Conservation (phyloP, 352 stramenopile genomes). For the Globisporangium uncinulatum region DNA sequence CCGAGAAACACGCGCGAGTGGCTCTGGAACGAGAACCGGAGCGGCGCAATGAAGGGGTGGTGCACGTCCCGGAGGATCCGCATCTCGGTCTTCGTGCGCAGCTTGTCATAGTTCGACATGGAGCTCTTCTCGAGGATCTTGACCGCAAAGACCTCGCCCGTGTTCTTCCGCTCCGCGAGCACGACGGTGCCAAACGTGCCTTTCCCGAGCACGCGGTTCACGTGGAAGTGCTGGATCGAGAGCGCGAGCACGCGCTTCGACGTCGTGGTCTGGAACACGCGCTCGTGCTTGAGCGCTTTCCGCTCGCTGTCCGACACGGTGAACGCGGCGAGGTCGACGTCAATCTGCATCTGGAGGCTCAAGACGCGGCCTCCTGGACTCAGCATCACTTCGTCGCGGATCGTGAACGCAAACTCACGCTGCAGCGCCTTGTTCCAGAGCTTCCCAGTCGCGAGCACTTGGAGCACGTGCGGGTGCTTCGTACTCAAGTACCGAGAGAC, state of each 20-base stretch:
- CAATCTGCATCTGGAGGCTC: conserved; percentile 80
- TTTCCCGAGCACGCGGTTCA: conserved; percentile 93
- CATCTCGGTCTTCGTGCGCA: conserved; percentile 91
- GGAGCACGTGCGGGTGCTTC: conserved; percentile 77
- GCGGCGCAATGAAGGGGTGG: conserved; percentile 91
- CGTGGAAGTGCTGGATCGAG: conserved; percentile 92
- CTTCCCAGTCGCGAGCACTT: conserved; percentile 63
- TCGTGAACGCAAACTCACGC: conserved; percentile 78
- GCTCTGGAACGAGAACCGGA: conserved; percentile 86
- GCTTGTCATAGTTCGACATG: conserved; percentile 90
- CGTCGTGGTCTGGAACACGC: conserved; percentile 58
- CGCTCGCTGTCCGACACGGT: conserved; percentile 70
- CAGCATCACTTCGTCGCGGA: conserved; percentile 71
- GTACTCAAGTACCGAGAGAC: conserved; percentile 73
- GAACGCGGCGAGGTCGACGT: conserved; percentile 77
- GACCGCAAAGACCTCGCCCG: conserved; percentile 86
- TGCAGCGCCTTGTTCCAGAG: conserved; percentile 81
- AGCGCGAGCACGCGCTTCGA: conserved; percentile 81
- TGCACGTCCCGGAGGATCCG: conserved; percentile 87
- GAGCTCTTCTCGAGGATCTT: conserved; percentile 91
- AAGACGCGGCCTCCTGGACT: conserved; percentile 73
- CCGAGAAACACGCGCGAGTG: conserved; percentile 74
- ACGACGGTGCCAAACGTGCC: conserved; percentile 93
- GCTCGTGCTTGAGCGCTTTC: conserved; percentile 60
- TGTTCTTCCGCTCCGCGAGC: conserved; percentile 77